Conservation (phyloP, 768 basidiomycete species). For the Cubamyces lactineus region DNA sequence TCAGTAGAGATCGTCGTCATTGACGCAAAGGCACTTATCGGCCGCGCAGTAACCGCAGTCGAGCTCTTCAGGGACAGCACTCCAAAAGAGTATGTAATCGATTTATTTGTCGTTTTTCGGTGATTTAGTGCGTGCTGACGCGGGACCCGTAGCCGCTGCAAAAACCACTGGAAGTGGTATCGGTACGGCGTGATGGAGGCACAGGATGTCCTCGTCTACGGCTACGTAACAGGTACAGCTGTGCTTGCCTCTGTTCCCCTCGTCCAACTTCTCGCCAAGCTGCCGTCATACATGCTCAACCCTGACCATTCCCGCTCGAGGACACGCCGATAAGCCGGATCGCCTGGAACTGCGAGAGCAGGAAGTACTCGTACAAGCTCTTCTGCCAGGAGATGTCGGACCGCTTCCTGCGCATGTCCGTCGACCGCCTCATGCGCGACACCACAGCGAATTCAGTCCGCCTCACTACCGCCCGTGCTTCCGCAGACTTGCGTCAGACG, state of each 20-base stretch:
- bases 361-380: slow-evolving; percentile 64
- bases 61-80: slow-evolving; percentile 59
- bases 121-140: not conserved
- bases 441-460: slow-evolving; percentile 70
- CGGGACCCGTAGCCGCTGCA: slow-evolving; percentile 48
- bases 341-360: slow-evolving; percentile 58
- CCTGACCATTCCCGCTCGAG: slow-evolving; percentile 39
- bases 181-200: slow-evolving; percentile 75
- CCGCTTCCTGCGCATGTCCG: slow-evolving; percentile 57
- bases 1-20: slow-evolving; percentile 80
- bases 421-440: slow-evolving; percentile 63
- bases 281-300: slow-evolving; percentile 71
- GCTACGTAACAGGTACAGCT: slow-evolving; percentile 65
- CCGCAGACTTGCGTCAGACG: slow-evolving; percentile 48
- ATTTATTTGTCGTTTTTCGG: not conserved
- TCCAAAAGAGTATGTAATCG: slow-evolving; percentile 55
- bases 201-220: slow-evolving; percentile 74
- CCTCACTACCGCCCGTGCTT: slow-evolving; percentile 71
- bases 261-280: slow-evolving; percentile 59
- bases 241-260: slow-evolving; percentile 74
- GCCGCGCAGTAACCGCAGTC: slow-evolving; percentile 64
- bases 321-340: slow-evolving; percentile 41
- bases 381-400: slow-evolving; percentile 75
- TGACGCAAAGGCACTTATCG: slow-evolving; percentile 62
- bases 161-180: slow-evolving; percentile 77